Base-by-base conservation (phyloP, 192 early-diverging fungal genomes). In the Umbelopsis isabellina region DNA sequence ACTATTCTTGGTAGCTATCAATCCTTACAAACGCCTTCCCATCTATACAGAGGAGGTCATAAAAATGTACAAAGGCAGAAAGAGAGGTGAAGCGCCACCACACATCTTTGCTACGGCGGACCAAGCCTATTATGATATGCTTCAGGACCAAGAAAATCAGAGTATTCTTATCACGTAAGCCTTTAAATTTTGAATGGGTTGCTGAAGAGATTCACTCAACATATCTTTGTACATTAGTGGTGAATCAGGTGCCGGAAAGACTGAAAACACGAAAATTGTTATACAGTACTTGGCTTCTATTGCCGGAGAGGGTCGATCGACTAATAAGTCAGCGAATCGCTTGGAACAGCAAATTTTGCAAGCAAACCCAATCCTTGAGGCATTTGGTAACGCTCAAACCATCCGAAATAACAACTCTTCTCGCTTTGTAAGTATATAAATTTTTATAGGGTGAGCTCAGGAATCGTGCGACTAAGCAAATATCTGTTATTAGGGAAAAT, bases 321-420 rank as follows among this genome's bases (percentile, higher is more conserved):
- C 41, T 6, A 47, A 65, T 10, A 80, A 68, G 75, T 82, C 67
- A 86, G 88, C 58, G 3, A 51, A 74, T 49, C 80, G 79, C 51
- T 88, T 98, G 12, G 97, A 98, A 77, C 87, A 72, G 18, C 78
- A 79, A 48, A 96, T 99, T 23, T 83, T 99, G 37, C 91, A 95
- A 75, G 96, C 97, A 9, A 99, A 98, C 77, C 97, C 97, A 6
- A 95, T 98, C 71, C 84, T 99, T 22, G 97, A 99, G 80, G 87
- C 97, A 1, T 99, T 99, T 80, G 97, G 97, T 53, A 99, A 99
- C 74, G 97, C 97, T 1, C 95, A 97, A 79, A 99, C 97, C 1
- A 95, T 99, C 67, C 84, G 97, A 45, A 99, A 99, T 76, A 97
- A 99, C 78, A 99, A 99, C 84, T 97, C 95, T 55, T 98, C 97